Conservation (phyloP, 2,329 filamentous ascomycete genomes). For the Metarhizium sp. region DNA sequence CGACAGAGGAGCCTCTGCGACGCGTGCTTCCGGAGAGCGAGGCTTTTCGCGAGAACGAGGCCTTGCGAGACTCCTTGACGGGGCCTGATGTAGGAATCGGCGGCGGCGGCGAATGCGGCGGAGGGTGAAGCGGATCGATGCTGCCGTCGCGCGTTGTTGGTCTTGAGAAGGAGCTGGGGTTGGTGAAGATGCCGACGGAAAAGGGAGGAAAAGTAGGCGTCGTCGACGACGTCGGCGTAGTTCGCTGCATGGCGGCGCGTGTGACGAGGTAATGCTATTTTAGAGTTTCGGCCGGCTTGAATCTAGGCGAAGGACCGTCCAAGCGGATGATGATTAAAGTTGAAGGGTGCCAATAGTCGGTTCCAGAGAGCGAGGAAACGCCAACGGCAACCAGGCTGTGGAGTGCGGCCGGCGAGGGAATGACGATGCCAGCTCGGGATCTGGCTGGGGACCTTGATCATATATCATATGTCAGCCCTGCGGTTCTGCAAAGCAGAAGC, state of each 20-base stretch:
- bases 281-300: not conserved
- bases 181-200: slow-evolving; percentile 21
- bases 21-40: slow-evolving; percentile 40
- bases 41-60: slow-evolving; percentile 44
- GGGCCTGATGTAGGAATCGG: not conserved
- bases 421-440: not conserved
- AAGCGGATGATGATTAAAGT: not conserved
- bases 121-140: slow-evolving; percentile 11
- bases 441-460: not conserved
- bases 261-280: not conserved
- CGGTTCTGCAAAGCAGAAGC: too few species aligned
- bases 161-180: slow-evolving; percentile 16
- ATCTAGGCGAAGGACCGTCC: not conserved
- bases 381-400: not conserved
- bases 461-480: not conserved
- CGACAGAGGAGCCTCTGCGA: slow-evolving; percentile 26
- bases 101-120: not conserved
- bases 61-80: slow-evolving; percentile 34
- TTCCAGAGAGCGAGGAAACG: too few species aligned
- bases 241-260: slow-evolving; percentile 5
- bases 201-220: slow-evolving; percentile 27
- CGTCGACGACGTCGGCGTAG: slow-evolving; percentile 11
- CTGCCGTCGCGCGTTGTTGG: slow-evolving; percentile 27
- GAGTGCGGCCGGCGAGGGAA: not conserved
- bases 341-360: too few species aligned